Conservation (phyloP, 768 basidiomycete genomes). For the Boletellus ananas region DNA sequence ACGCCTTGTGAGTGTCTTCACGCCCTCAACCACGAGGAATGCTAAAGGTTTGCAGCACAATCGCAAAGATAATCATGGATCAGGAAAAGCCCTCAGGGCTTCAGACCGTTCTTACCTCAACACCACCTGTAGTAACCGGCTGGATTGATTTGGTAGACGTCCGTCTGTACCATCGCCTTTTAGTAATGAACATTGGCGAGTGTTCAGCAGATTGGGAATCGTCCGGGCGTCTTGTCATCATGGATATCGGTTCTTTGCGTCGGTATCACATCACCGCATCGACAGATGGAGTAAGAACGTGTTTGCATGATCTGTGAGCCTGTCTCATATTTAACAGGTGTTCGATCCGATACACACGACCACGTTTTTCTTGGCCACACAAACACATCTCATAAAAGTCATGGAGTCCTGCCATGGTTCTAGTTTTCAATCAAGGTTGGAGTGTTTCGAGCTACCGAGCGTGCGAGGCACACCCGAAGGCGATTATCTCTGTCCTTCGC, state of each 20-base stretch:
- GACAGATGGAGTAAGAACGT: neutral
- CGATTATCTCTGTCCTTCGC: conserved; percentile 1
- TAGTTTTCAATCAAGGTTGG: conserved; percentile 1
- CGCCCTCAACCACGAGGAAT: neutral
- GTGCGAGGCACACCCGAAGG: neutral
- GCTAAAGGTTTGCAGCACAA: conserved; percentile 1
- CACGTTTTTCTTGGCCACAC: conserved; percentile 4
- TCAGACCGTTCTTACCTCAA: neutral
- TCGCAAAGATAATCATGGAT: conserved; percentile 2
- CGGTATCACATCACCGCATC: neutral
- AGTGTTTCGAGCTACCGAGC: conserved; percentile 7
- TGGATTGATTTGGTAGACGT: conserved; percentile 2
- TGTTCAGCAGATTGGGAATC: conserved; percentile 1
- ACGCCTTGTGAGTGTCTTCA: neutral
- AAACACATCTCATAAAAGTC: conserved; percentile 6
- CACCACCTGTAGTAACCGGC: neutral
- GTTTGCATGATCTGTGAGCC: neutral
- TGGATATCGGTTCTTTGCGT: conserved; percentile 4
- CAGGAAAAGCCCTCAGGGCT: neutral
- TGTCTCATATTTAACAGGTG: neutral
- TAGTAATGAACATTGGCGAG: conserved; percentile 8
- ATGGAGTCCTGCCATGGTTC: neutral
- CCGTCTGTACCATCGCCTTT: conserved; percentile 6
- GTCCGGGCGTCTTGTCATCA: neutral
- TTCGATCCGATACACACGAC: neutral